Conservation (phyloP, 768 basidiomycete genomes). For the Leccinum aurantiacum region DNA sequence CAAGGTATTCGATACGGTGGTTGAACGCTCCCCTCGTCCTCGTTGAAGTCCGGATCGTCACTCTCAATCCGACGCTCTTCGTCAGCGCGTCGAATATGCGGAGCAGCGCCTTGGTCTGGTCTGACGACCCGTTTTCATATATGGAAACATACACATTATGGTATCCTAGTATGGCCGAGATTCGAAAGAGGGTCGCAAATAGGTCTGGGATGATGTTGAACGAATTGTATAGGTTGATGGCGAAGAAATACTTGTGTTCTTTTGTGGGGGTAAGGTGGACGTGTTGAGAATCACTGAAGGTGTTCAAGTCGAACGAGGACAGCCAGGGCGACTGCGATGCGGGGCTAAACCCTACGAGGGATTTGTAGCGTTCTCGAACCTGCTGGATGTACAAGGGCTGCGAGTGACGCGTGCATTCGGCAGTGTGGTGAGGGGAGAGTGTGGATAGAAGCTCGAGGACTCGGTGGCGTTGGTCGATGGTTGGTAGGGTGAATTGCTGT, state of each 20-base stretch:
- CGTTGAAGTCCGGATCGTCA: constrained; percentile 90
- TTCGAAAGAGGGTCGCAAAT: constrained; percentile 93
- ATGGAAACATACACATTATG: constrained; percentile 98
- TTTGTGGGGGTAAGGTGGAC: constrained; percentile 41
- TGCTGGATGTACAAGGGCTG: constrained; percentile 87
- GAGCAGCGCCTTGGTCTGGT: constrained; percentile 96
- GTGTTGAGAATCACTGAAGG: constrained; percentile 42
- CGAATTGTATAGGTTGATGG: constrained; percentile 99
- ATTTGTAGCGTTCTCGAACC: constrained; percentile 78
- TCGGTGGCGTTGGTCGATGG: constrained; percentile 78
- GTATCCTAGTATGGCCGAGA: constrained; percentile 88
- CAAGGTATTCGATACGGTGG: constrained; percentile 99
- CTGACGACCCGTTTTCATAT: constrained; percentile 98
- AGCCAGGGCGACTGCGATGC: constrained; percentile 62
- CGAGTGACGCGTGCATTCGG: constrained; percentile 82
- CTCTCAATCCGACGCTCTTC: constrained; percentile 83
- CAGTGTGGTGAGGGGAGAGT: constrained; percentile 89
- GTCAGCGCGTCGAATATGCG: constrained; percentile 94
- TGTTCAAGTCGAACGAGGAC: constrained; percentile 46
- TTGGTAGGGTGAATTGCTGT: constrained; percentile 72
- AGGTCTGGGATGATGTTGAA: constrained; percentile 98
- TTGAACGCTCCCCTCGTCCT: constrained; percentile 95
- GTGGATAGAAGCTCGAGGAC: constrained; percentile 85
- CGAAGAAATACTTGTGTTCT: constrained; percentile 98
- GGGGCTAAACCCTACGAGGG: constrained; percentile 77